Conservation (phyloP, 192 early-diverging fungal genomes). For the Borealophlyctis nickersoniae region DNA sequence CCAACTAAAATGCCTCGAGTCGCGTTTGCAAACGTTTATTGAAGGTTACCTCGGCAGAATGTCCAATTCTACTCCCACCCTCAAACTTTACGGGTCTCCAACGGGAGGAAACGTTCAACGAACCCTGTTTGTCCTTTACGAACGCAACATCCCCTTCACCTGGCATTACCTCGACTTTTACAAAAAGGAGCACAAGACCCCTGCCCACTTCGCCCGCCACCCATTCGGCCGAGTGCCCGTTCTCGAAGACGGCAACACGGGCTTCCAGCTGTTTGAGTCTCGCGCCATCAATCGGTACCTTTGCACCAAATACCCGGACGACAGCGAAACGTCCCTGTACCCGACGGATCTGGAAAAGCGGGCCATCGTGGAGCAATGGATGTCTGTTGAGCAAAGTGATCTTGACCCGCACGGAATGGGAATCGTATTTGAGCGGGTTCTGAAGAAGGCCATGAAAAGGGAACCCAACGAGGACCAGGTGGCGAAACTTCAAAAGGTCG, state of each 20-base stretch:
- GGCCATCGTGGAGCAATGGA: slow-evolving; percentile 36
- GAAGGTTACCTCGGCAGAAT: no score
- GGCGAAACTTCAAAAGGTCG: no score
- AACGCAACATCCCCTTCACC: slow-evolving; percentile 35
- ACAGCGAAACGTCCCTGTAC: slow-evolving; percentile 19
- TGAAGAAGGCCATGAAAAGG: no score
- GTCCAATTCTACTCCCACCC: no score
- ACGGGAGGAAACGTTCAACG: slow-evolving; percentile 23
- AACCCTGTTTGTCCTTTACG: slow-evolving; percentile 25
- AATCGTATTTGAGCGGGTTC: no score
- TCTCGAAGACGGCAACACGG: slow-evolving; percentile 27
- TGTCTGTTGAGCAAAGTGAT: no score
- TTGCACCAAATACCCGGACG: slow-evolving; percentile 20
- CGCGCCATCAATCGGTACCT: slow-evolving; percentile 41
- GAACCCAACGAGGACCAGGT: no score
- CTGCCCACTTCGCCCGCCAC: slow-evolving; percentile 29
- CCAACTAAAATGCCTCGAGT: no score
- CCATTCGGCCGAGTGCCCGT: slow-evolving; percentile 47
- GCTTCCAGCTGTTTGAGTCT: slow-evolving; percentile 36
- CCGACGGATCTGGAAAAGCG: slow-evolving; percentile 26
- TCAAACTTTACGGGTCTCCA: slow-evolving; percentile 25
- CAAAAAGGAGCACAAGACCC: slow-evolving; percentile 34
- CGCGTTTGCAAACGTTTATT: no score
- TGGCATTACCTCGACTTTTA: slow-evolving; percentile 20
- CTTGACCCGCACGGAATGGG: no score